Conservation (phyloP, 345 rosid species). For the Dipteronia sinensis region DNA sequence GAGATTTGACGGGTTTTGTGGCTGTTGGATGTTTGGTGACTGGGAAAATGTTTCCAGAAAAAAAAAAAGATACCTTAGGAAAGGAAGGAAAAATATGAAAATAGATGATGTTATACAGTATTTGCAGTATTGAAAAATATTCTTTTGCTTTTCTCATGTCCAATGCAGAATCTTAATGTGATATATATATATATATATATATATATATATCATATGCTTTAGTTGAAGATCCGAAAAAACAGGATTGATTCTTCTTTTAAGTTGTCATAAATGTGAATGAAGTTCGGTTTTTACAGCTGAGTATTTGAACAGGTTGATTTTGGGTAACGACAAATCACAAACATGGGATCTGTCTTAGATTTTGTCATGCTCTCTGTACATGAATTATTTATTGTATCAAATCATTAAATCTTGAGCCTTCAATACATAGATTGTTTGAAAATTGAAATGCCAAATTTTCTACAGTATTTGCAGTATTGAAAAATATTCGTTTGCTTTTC, state of each 20-base stretch:
- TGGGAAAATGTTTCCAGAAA: conserved; percentile 6
- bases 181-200: not conserved
- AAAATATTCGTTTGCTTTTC: not conserved
- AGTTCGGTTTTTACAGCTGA: not conserved
- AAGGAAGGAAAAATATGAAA: not conserved
- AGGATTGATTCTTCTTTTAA: not conserved
- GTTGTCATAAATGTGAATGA: conserved; percentile 1
- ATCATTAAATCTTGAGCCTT: not conserved
- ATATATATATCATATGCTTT: not conserved
- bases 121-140: not conserved
- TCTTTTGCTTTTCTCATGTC: not conserved
- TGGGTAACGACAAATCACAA: not conserved
- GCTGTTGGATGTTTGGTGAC: conserved; percentile 12
- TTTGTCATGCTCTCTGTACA: not conserved
- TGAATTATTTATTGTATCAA: not conserved
- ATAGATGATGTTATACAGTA: conserved; percentile 14
- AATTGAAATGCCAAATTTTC: not conserved
- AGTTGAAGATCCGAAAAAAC: not conserved
- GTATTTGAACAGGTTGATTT: not conserved
- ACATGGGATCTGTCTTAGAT: not conserved
- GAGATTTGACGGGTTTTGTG: conserved; percentile 19
- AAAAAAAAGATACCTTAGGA: not conserved
- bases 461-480: conserved; percentile 8
- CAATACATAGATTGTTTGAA: too few relatives aligned
- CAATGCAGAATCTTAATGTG: not conserved